phyloP scores from a whole-genome alignment of 805 yeast genomes.

The Soucietia sequanensis region DNA sequence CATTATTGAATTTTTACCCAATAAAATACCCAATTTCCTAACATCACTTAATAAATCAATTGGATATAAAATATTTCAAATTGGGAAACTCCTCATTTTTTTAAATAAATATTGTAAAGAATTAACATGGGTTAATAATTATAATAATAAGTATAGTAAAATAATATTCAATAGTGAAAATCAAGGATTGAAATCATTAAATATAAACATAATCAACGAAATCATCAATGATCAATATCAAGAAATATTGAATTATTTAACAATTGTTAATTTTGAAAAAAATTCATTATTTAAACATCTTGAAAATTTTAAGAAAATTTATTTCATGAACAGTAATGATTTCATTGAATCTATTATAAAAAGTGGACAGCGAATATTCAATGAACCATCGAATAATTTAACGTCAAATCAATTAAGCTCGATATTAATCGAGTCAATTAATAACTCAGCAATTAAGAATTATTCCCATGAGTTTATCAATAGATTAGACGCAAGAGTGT shows the following conservation, averaged over 20 bases:
- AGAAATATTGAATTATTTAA: conserved; percentile 54
- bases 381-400: conserved; percentile 60
- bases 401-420: conserved; percentile 66
- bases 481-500: conserved; percentile 77
- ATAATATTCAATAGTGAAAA: conserved; percentile 28
- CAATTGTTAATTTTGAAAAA: conserved; percentile 47
- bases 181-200: conserved; percentile 33
- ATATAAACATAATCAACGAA: conserved; percentile 32
- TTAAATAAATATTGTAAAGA: conserved; percentile 66
- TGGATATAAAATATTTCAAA: conserved; percentile 51
- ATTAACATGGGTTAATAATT: conserved; percentile 57
- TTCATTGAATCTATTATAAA: conserved; percentile 65
- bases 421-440: conserved; percentile 63
- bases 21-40: conserved; percentile 47
- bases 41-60: conserved; percentile 24
- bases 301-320: conserved; percentile 58
- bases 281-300: conserved; percentile 54
- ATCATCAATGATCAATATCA: conserved; percentile 42
- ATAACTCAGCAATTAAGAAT: conserved; percentile 48
- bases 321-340: conserved; percentile 78
- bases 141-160: conserved; percentile 32
- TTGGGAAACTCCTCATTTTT: conserved; percentile 72
- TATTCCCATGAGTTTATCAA: conserved; percentile 39
- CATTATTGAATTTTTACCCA: conserved; percentile 28
- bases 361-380: conserved; percentile 53